Conservation (phyloP, 2,329 filamentous ascomycete species). For the Cladophialophora chaetospira region DNA sequence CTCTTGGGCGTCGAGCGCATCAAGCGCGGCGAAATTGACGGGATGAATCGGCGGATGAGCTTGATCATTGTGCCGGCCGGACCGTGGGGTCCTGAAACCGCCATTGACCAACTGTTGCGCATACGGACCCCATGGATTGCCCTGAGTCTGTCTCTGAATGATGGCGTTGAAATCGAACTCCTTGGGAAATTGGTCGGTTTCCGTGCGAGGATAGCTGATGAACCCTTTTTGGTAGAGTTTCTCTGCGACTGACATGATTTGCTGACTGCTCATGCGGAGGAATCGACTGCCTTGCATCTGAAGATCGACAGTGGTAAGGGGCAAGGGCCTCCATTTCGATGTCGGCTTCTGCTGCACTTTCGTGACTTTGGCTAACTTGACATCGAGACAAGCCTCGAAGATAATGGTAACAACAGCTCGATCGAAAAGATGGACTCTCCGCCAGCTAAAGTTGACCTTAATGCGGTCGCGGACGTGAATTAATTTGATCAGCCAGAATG, state of each 20-base stretch:
- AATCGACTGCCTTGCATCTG: slow-evolving; percentile 93
- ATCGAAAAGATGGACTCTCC: slow-evolving; percentile 81
- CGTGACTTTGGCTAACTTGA: slow-evolving; percentile 74
- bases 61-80: slow-evolving; percentile 89
- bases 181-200: slow-evolving; percentile 92
- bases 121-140: slow-evolving; percentile 76
- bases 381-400: slow-evolving; percentile 79
- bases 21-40: slow-evolving; percentile 74
- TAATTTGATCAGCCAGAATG: slow-evolving; percentile 90
- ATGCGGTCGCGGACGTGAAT: slow-evolving; percentile 75
- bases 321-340: slow-evolving; percentile 89
- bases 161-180: slow-evolving; percentile 81
- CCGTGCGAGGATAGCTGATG: slow-evolving; percentile 96
- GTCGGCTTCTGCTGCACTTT: slow-evolving; percentile 90
- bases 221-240: slow-evolving; percentile 88
- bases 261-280: slow-evolving; percentile 85
- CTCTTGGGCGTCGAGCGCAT: slow-evolving; percentile 65
- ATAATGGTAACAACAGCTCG: slow-evolving; percentile 76
- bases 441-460: slow-evolving; percentile 83
- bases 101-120: slow-evolving; percentile 66
- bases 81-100: slow-evolving; percentile 76
- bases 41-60: slow-evolving; percentile 97
- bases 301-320: slow-evolving; percentile 91
- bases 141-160: slow-evolving; percentile 79
- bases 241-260: slow-evolving; percentile 85